Conservation (phyloP, 2,329 filamentous ascomycete species). For the Colletotrichum sp. region DNA sequence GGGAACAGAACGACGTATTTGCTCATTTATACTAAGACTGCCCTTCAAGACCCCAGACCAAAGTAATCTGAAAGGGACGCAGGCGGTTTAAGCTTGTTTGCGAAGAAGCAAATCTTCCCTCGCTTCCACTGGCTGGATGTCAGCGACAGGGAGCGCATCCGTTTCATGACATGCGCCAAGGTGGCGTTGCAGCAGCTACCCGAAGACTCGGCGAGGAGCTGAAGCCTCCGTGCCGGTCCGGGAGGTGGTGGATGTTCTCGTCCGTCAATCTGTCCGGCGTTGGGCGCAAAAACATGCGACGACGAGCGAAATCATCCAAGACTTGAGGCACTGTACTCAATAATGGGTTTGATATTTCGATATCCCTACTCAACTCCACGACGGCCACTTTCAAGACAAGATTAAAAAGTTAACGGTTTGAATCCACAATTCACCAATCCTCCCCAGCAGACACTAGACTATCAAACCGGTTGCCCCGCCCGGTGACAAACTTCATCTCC, state of each 20-base stretch:
- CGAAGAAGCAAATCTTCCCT: background rate
- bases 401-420: rapidly evolving
- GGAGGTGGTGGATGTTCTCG: background rate
- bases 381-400: background rate
- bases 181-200: background rate
- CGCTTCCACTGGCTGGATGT: background rate
- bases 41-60: background rate
- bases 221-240: background rate
- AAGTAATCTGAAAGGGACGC: background rate
- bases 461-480: constrained; percentile 18
- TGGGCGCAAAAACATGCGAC: too few species aligned
- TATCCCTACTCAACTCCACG: background rate
- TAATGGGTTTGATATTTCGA: background rate
- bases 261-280: background rate
- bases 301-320: background rate
- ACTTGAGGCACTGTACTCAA: background rate
- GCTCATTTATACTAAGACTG: background rate
- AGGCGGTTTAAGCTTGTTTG: background rate
- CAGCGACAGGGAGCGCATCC: background rate
- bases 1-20: background rate
- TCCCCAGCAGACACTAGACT: constrained; percentile 2
- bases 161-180: constrained; percentile 12
- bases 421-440: background rate
- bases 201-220: background rate
- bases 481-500: constrained; percentile 19